Evolutionary conservation across 139 green algal genomes (phyloP).

Genomic region (Chlorella sp.): DNA sequence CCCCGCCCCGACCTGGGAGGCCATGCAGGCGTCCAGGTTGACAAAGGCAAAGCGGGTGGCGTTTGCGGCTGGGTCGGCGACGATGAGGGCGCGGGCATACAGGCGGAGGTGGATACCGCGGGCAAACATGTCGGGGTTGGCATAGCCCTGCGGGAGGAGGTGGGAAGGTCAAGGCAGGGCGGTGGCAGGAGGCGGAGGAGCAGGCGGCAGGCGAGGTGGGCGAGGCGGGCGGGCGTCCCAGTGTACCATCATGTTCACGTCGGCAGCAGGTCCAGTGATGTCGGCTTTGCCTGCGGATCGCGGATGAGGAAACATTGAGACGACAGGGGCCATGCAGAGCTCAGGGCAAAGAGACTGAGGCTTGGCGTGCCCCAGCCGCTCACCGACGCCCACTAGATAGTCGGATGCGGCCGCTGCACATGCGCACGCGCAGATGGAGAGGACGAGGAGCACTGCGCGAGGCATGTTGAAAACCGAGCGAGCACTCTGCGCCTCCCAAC

Average conservation of each 20-base stretch:
- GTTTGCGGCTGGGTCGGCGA: constrained; percentile 48
- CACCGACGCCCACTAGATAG: constrained; percentile 17
- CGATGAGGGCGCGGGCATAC: constrained; percentile 72
- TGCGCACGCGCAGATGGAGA: no score
- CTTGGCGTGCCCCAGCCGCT: background rate
- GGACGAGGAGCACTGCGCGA: no score
- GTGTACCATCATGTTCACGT: constrained; percentile 86
- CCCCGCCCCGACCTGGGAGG: no score
- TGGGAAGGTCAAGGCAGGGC: background rate
- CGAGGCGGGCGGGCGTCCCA: background rate
- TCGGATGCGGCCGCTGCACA: background rate
- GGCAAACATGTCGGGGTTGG: constrained; percentile 68
- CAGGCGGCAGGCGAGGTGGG: background rate
- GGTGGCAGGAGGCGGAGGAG: background rate
- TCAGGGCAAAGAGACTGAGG: background rate
- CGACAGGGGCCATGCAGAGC: background rate
- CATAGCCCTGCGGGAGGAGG: constrained; percentile 73
- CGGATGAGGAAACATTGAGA: background rate
- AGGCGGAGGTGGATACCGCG: constrained; percentile 78
- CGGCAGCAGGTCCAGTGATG: constrained; percentile 77
- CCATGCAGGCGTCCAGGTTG: constrained; percentile 87
- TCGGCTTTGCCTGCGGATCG: constrained; percentile 64
- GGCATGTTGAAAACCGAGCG: no score
- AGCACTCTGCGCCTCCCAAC: no score
- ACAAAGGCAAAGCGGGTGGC: constrained; percentile 77